phyloP scores from a whole-genome alignment of 2,329 filamentous ascomycete genomes.

The Fusarium sp. region DNA sequence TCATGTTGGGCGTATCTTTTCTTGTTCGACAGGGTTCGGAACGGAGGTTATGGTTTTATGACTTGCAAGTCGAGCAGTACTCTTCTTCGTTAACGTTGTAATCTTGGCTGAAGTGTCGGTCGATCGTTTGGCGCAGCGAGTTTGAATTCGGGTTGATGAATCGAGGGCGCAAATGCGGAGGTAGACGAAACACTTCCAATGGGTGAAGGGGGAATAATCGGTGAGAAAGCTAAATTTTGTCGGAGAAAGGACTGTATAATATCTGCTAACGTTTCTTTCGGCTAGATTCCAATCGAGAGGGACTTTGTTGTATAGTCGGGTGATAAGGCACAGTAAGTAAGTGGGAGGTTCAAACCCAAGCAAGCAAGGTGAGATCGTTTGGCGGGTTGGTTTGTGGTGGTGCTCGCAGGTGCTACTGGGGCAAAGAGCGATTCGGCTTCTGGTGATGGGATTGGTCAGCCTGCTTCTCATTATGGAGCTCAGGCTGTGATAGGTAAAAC shows the following conservation, averaged over 20 bases:
- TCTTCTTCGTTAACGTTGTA: neutral
- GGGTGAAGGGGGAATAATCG: neutral
- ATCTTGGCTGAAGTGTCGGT: neutral
- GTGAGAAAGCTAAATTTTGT: neutral
- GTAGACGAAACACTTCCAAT: constrained; percentile 13
- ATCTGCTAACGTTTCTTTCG: neutral
- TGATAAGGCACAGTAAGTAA: constrained; percentile 4
- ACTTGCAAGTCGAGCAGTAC: neutral
- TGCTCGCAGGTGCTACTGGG: constrained; percentile 36
- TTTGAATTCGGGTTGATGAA: constrained; percentile 19
- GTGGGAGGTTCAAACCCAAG: constrained; percentile 32
- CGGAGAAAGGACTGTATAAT: neutral
- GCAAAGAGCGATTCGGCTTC: constrained; percentile 32
- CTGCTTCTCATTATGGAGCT: constrained; percentile 14
- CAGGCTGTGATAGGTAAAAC: constrained; percentile 34
- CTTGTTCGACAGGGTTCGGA: constrained; percentile 6
- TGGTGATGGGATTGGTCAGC: constrained; percentile 29
- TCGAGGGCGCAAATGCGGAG: constrained; percentile 37
- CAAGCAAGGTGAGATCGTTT: constrained; percentile 28
- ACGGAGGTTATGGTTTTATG: neutral
- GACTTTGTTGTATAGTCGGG: neutral
- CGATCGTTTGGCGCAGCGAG: constrained; percentile 22
- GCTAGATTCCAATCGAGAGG: neutral
- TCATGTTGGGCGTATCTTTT: constrained; percentile 59
- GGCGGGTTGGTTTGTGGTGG: constrained; percentile 35